Base-by-base conservation (phyloP, 2,329 filamentous ascomycete species). In the Colletotrichum tropicicola region DNA sequence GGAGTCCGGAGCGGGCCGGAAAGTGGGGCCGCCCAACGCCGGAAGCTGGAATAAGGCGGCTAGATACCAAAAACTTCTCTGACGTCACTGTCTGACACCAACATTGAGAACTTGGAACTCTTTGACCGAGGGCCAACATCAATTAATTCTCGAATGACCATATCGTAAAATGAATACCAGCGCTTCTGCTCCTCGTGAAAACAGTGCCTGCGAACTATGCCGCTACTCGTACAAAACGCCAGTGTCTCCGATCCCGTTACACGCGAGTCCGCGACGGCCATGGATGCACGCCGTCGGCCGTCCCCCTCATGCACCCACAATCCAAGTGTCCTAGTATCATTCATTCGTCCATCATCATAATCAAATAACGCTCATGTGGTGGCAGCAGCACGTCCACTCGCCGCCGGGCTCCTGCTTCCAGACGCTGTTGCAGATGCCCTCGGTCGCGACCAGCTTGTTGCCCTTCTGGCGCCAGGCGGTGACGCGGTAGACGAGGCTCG, bases 361-460 rank as follows among this genome's bases (percentile, higher is more conserved):
- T 35, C 4, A 65, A 6, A 66, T 4, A 2, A 56, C 45, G 54
- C 63, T 72, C 73, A 77, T 75, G 35, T 77, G 75, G 60, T 77
- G 75, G 65, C 71, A 68, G 56, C 73, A 76, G 63, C 74, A 76
- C 49, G 67, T 73, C 75, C 75, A 77, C 23, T 77, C 75, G 1
- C 75, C 75, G 6, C 75, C 75, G 3, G 75, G 65, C 3, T 70
- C 72, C 55, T 77, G 75, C 51, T 75, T 67, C 58, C 75, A 77
- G 3, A 77, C 71, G 19, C 72, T 76, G 35, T 74, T 73, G 65
- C 74, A 76, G 67, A 75, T 71, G 5, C 70, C 75, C 66, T 77
- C 75, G 5, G 74, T 77, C 5, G 73, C 73, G 6, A 70, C 59
- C 68, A 77, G 74, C 69, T 77, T 65, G 47, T 70, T 62, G 0